Evolutionary conservation across 1,284 basidiomycete genomes (phyloP).

Genomic region (Cutaneotrichosporon arboriforme): DNA sequence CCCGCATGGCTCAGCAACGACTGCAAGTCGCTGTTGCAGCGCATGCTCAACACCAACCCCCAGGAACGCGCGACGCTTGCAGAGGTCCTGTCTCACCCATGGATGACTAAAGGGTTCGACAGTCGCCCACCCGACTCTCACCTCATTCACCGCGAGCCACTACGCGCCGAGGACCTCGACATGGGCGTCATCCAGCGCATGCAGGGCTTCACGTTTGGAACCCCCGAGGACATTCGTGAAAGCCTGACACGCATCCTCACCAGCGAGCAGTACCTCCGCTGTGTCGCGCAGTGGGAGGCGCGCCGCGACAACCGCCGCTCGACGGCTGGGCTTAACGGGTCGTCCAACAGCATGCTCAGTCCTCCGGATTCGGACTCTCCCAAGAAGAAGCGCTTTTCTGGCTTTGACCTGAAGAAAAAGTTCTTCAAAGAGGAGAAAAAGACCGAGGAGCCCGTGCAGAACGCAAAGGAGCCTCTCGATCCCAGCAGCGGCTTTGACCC

Average conservation of each 20-base stretch:
- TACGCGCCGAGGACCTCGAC: slow-evolving; percentile 81
- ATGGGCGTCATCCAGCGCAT: slow-evolving; percentile 79
- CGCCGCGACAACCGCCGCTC: slow-evolving; percentile 52
- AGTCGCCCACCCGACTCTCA: slow-evolving; percentile 69
- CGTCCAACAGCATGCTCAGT: slow-evolving; percentile 23
- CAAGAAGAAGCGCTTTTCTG: slow-evolving; percentile 65
- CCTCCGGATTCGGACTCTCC: slow-evolving; percentile 33
- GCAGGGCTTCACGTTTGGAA: slow-evolving; percentile 95
- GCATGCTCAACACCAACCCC: slow-evolving; percentile 97
- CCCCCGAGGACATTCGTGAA: slow-evolving; percentile 74
- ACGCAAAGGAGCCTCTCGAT: slow-evolving; percentile 55
- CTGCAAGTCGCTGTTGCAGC: slow-evolving; percentile 86
- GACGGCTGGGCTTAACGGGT: slow-evolving; percentile 15
- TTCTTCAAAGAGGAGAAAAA: slow-evolving; percentile 60
- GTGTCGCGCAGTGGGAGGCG: slow-evolving; percentile 72
- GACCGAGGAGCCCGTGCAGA: slow-evolving; percentile 28
- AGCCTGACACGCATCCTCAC: slow-evolving; percentile 68
- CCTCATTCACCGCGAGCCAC: slow-evolving; percentile 79
- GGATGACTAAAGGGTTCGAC: slow-evolving; percentile 88
- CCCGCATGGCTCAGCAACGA: slow-evolving; percentile 94
- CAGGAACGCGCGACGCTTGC: slow-evolving; percentile 69
- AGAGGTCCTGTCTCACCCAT: slow-evolving; percentile 87
- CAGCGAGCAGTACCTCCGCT: slow-evolving; percentile 69
- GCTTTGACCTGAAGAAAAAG: slow-evolving; percentile 93
- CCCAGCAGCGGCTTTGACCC: slow-evolving; percentile 93